These are phyloP conservation scores for Acanthamoeba healyi DNA, from an alignment of 208 protist genomes.

Conservation along the genomic window DNA sequence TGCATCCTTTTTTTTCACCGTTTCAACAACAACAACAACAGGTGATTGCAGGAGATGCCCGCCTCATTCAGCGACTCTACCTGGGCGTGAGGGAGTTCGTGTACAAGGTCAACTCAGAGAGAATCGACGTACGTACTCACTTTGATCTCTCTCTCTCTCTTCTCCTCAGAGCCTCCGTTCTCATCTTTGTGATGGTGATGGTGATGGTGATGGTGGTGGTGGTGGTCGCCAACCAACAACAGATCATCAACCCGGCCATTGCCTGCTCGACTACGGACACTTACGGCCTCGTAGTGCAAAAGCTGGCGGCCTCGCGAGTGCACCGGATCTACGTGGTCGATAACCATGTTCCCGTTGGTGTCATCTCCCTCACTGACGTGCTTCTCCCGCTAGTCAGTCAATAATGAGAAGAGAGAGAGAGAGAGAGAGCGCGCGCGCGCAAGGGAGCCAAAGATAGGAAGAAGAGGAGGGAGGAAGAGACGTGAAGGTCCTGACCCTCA, in stretches of 20 bases:
- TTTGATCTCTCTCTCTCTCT: neutral
- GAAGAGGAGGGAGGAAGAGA: neutral
- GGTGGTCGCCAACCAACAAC: too few relatives aligned
- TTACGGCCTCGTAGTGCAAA: neutral
- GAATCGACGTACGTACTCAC: neutral
- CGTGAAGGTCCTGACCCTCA: too few relatives aligned
- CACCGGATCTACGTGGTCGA: slow-evolving; percentile 45
- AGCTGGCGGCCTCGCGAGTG: slow-evolving; percentile 13
- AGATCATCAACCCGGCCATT: slow-evolving; percentile 44
- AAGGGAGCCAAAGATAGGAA: neutral
- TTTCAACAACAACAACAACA: too few relatives aligned
- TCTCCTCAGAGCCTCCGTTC: too few relatives aligned
- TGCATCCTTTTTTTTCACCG: neutral
- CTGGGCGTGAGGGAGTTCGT: slow-evolving; percentile 22
- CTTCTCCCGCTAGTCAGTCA: neutral
- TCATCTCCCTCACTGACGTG: slow-evolving; percentile 12
- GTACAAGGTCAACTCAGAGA: slow-evolving; percentile 22
- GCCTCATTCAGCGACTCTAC: slow-evolving; percentile 8
- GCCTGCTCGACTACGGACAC: neutral
- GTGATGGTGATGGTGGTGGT: neutral
- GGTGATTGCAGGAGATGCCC: neutral
- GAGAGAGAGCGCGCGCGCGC: too few relatives aligned
- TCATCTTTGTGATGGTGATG: neutral
- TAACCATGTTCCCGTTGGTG: neutral
- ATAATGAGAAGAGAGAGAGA: neutral